Conservation (phyloP, 2,329 filamentous ascomycete species). For the Aspergillus fructus region DNA sequence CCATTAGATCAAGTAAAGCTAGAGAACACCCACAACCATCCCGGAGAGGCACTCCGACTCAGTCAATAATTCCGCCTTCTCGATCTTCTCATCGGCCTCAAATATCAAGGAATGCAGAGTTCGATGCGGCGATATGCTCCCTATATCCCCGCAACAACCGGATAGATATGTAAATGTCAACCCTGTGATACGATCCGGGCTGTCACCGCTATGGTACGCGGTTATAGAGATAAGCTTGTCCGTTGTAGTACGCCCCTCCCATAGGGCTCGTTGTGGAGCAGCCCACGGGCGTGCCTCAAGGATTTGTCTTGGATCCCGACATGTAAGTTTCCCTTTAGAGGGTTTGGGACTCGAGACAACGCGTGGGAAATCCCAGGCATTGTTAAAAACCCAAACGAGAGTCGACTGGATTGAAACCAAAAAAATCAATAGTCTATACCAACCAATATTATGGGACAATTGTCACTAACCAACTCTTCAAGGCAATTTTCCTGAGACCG, state of each 20-base stretch:
- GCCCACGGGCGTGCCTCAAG: neutral
- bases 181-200: neutral
- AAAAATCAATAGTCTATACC: neutral
- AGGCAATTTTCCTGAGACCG: neutral
- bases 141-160: neutral
- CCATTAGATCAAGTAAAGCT: neutral
- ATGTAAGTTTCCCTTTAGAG: neutral
- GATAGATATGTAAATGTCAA: slow-evolving; percentile 1
- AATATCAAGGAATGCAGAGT: neutral
- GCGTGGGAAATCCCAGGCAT: slow-evolving; percentile 2
- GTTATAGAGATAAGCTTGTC: neutral
- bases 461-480: slow-evolving; percentile 2
- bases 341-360: neutral
- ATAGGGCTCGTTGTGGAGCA: neutral
- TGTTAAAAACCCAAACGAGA: slow-evolving; percentile 9
- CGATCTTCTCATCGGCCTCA: neutral
- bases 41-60: neutral
- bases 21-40: neutral
- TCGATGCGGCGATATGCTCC: neutral
- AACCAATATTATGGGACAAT: neutral
- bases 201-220: neutral
- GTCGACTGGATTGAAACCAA: neutral
- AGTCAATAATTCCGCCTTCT: neutral
- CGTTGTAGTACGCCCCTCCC: neutral
- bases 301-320: neutral